These are phyloP conservation scores for Passalora sequoiae DNA, from an alignment of 2,329 filamentous ascomycete species.

Conservation along the genomic window DNA sequence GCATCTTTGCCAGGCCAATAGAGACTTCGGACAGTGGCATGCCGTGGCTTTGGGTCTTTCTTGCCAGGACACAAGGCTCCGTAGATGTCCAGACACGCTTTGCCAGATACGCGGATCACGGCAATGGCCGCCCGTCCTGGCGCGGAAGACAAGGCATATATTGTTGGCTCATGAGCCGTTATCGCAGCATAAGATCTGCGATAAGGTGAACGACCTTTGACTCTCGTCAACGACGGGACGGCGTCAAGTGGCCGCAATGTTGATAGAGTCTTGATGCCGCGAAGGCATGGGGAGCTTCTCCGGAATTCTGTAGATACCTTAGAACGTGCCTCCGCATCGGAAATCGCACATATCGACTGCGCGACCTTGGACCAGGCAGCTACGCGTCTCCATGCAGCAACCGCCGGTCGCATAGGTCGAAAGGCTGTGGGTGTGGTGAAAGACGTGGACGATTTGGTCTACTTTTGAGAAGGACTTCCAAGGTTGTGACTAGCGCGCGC, in stretches of 20 bases:
- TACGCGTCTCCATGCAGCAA: background rate
- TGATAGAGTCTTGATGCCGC: too few relatives aligned
- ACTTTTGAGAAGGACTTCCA: too few relatives aligned
- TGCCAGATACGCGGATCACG: slow-evolving; percentile 79
- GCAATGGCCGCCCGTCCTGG: slow-evolving; percentile 84
- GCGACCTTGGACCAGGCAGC: background rate
- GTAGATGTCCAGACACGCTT: slow-evolving; percentile 65
- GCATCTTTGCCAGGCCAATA: slow-evolving; percentile 50
- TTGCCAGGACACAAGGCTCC: slow-evolving; percentile 55
- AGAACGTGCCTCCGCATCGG: too few relatives aligned
- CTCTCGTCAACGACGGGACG: background rate
- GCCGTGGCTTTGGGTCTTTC: slow-evolving; percentile 53
- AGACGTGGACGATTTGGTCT: too few relatives aligned
- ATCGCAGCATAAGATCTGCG: background rate
- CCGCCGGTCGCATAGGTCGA: slow-evolving; percentile 5
- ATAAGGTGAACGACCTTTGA: background rate
- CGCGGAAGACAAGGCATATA: slow-evolving; percentile 88
- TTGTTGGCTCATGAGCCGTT: slow-evolving; percentile 50
- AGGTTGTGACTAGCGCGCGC: too few relatives aligned
- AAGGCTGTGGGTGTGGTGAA: too few relatives aligned
- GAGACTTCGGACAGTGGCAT: slow-evolving; percentile 69
- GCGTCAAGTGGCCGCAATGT: background rate
- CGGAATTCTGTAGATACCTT: too few relatives aligned
- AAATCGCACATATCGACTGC: too few relatives aligned
- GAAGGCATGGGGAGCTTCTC: too few relatives aligned